phyloP scores from a whole-genome alignment of 129 eudicot genomes.

The Arctium minus region DNA sequence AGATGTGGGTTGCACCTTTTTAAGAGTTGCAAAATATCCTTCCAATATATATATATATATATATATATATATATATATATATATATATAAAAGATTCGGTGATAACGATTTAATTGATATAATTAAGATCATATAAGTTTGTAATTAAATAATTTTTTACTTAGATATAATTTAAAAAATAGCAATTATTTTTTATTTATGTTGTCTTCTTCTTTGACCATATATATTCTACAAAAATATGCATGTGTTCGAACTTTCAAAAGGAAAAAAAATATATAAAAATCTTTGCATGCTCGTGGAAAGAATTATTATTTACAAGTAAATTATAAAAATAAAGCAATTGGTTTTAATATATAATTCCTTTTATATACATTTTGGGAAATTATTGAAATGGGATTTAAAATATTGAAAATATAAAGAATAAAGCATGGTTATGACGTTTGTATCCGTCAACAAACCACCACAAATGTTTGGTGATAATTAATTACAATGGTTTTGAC shows the following conservation, averaged over 20 bases:
- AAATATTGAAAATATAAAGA: neutral
- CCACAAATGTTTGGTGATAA: neutral
- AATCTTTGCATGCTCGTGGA: neutral
- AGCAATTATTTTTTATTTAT: neutral
- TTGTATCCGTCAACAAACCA: neutral
- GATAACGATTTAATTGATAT: neutral
- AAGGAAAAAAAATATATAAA: neutral
- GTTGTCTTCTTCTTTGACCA: neutral
- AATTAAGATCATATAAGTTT: neutral
- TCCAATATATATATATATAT: too few species aligned
- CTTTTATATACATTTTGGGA: neutral
- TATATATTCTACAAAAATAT: neutral
- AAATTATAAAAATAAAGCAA: neutral
- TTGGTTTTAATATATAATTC: neutral
- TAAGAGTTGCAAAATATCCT: too few species aligned
- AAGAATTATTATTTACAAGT: neutral
- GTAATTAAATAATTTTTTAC: neutral
- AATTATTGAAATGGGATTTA: neutral
- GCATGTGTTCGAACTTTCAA: neutral
- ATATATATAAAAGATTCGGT: neutral
- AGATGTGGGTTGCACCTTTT: too few species aligned
- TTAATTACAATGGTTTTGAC: neutral
- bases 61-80: too few species aligned
- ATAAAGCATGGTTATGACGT: neutral
- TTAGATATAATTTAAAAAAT: neutral